Evolutionary conservation across 192 early-diverging fungal species (phyloP).

Genomic region (Coemansia sp.): DNA sequence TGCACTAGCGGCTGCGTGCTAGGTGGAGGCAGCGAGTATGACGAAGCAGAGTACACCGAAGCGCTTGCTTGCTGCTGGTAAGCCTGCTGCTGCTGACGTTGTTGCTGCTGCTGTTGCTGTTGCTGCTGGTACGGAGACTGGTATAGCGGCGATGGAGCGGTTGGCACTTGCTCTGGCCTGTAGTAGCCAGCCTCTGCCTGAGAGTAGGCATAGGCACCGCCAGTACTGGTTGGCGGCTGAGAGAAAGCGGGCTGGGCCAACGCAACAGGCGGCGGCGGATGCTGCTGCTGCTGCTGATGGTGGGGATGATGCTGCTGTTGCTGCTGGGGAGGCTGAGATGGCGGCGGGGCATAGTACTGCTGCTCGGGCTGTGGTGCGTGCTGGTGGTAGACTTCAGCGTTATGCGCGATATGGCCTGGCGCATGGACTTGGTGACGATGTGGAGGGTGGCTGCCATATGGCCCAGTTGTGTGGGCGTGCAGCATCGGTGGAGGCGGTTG

Average conservation of each 20-base stretch:
- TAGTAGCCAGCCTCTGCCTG: conserved; percentile 13
- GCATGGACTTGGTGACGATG: background rate
- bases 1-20: background rate
- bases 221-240: background rate
- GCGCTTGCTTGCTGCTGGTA: conserved; percentile 4
- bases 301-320: conserved; percentile 5
- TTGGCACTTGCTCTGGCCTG: conserved; percentile 12
- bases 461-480: conserved; percentile 2
- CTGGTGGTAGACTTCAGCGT: background rate
- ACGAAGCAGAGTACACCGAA: background rate
- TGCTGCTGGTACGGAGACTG: conserved; percentile 12
- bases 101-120: conserved; percentile 1
- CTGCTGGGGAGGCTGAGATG: conserved; percentile 10
- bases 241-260: conserved; percentile 3
- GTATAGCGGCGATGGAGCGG: conserved; percentile 3
- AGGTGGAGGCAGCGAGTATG: conserved; percentile 5
- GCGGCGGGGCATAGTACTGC: conserved; percentile 5
- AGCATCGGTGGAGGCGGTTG: background rate
- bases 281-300: conserved; percentile 11
- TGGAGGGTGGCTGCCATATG: conserved; percentile 6
- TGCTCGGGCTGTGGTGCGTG: conserved; percentile 12
- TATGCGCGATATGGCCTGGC: conserved; percentile 4
- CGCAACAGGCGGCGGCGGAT: background rate
- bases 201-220: background rate
- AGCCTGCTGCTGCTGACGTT: conserved; percentile 11